These are phyloP conservation scores for Aspergillus pseudoglaucus DNA, from an alignment of 2,329 filamentous ascomycete species.

Conservation along the genomic window DNA sequence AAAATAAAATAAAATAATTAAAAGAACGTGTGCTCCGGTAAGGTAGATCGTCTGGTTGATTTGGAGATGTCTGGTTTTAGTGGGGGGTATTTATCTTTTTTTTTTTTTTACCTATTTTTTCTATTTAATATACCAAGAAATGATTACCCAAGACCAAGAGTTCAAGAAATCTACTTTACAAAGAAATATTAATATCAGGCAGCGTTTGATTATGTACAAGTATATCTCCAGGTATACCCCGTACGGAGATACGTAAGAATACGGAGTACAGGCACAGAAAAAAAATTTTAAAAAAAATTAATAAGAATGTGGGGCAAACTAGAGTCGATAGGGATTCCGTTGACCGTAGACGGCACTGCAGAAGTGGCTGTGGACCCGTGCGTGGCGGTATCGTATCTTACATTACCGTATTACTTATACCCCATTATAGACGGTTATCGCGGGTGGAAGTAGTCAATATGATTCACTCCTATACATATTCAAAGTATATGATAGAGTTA, in stretches of 20 bases:
- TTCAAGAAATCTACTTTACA: too few species aligned
- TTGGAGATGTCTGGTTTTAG: slow-evolving; percentile 14
- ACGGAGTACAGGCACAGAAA: not conserved
- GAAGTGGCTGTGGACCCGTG: slow-evolving; percentile 13
- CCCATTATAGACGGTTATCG: not conserved
- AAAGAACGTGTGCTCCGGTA: slow-evolving; percentile 17
- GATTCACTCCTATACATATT: too few species aligned
- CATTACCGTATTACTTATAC: not conserved
- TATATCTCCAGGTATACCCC: slow-evolving; percentile 9
- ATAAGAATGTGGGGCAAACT: slow-evolving; percentile 12
- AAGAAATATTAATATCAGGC: too few species aligned
- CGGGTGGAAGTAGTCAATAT: too few species aligned
- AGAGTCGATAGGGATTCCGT: slow-evolving; percentile 14
- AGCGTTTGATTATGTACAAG: slow-evolving; percentile 1
- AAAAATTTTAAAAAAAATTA: slow-evolving; percentile 5
- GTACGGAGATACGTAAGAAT: slow-evolving; percentile 1
- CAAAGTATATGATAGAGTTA: too few species aligned
- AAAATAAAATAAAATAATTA: slow-evolving; percentile 7
- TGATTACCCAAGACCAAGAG: too few species aligned
- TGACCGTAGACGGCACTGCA: slow-evolving; percentile 15
- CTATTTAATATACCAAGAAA: not conserved
- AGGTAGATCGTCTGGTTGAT: slow-evolving; percentile 17
- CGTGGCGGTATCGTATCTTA: slow-evolving; percentile 1
- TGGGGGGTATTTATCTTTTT: slow-evolving; percentile 9
- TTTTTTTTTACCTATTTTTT: slow-evolving; percentile 3